Evolutionary conservation across 2,329 filamentous ascomycete genomes (phyloP).

Genomic region (Septoria petroselini): DNA sequence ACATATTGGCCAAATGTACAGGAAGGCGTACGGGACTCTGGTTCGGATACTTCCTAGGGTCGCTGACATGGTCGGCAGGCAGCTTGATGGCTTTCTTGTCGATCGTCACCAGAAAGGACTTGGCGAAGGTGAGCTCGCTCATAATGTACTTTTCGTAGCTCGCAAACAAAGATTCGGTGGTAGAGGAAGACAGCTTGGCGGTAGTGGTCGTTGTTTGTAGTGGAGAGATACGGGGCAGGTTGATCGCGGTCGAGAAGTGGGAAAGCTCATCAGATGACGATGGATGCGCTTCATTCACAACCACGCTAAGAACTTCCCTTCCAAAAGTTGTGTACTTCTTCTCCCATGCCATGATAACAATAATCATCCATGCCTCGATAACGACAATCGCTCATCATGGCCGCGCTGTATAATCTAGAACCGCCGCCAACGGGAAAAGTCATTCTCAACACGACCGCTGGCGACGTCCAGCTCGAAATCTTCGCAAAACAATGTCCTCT

Average conservation of each 20-base stretch:
- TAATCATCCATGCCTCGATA: constrained; percentile 12
- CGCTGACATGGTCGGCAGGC: constrained; percentile 84
- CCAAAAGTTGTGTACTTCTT: constrained; percentile 2
- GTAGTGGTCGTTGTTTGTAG: not conserved
- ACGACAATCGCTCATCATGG: constrained; percentile 58
- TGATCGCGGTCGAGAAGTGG: not conserved
- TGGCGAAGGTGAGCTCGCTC: constrained; percentile 60
- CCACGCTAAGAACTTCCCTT: constrained; percentile 13
- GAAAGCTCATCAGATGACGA: constrained; percentile 4
- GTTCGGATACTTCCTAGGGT: constrained; percentile 72
- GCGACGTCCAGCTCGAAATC: constrained; percentile 85
- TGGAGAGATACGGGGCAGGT: not conserved
- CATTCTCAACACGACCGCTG: constrained; percentile 82
- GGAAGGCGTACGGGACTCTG: constrained; percentile 66
- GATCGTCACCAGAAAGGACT: constrained; percentile 74
- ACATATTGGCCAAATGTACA: not conserved
- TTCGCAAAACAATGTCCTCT: constrained; percentile 93
- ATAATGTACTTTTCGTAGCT: constrained; percentile 62
- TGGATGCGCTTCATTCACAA: constrained; percentile 2
- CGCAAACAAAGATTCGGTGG: constrained; percentile 29
- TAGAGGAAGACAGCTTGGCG: constrained; percentile 7
- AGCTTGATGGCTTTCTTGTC: constrained; percentile 78
- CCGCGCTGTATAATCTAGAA: constrained; percentile 87
- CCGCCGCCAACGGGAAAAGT: constrained; percentile 91
- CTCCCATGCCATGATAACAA: not conserved